Percentiles rank a stretch among this genome's conserved stretches.
Conservation (phyloP, 768 basidiomycete species). For the Melanogaster broomeanus region DNA sequence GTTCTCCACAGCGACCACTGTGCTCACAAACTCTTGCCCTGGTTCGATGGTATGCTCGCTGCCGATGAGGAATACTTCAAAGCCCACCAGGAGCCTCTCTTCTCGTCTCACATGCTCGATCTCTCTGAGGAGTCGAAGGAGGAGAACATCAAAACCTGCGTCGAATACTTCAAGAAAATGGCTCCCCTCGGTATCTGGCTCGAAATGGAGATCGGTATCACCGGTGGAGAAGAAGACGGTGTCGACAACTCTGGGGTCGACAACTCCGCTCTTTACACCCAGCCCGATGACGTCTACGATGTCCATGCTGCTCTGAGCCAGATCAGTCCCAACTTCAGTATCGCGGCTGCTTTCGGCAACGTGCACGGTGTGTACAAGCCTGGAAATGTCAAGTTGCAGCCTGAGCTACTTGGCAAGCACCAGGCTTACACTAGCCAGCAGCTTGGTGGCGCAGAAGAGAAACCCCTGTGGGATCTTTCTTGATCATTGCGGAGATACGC, state of each 20-base stretch:
- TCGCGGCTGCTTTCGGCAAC: slow-evolving; percentile 98
- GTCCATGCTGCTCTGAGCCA: slow-evolving; percentile 82
- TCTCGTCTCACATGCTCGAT: slow-evolving; percentile 99
- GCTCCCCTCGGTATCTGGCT: slow-evolving; percentile 91
- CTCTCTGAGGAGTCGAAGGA: slow-evolving; percentile 92
- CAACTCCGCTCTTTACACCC: slow-evolving; percentile 93
- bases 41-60: slow-evolving; percentile 99
- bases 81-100: slow-evolving; percentile 81
- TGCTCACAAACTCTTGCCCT: slow-evolving; percentile 94
- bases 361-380: slow-evolving; percentile 99
- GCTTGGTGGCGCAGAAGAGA: slow-evolving; percentile 58
- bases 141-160: slow-evolving; percentile 93
- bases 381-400: slow-evolving; percentile 93
- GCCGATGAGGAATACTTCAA: slow-evolving; percentile 95
- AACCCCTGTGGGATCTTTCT: slow-evolving; percentile 72
- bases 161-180: slow-evolving; percentile 95
- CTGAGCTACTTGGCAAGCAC: slow-evolving; percentile 90
- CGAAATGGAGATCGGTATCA: slow-evolving; percentile 99
- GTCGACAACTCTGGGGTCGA: slow-evolving; percentile 97
- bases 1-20: slow-evolving; percentile 99
- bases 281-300: slow-evolving; percentile 94
- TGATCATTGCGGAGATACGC: not conserved
- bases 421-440: slow-evolving; percentile 74
- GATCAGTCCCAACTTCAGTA: slow-evolving; percentile 93
- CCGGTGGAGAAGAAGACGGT: slow-evolving; percentile 99